Base-by-base conservation (phyloP, 495 filamentous ascomycete genomes). In the Tuber umbilicatum region DNA sequence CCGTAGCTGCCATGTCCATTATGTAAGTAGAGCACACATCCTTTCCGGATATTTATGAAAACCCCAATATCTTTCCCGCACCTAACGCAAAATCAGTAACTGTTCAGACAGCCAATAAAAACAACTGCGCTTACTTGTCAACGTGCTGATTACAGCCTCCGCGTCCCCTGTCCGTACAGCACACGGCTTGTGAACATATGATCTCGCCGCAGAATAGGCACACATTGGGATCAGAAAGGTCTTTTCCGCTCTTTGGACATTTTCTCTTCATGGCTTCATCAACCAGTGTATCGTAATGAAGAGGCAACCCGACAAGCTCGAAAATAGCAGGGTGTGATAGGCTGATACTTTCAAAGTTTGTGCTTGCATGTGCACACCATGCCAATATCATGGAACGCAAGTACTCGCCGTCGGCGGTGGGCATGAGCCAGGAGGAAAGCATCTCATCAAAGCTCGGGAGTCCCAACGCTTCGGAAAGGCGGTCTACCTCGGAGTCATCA, bases 141-240 rank as follows among this genome's bases (percentile, higher is more conserved):
- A 97, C 87, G 83, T 98, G 95, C 84, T 94, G 92, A 83, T 93
- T 92, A 76, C 92, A 94, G 23, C 95, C 96, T 70, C 96, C 95
- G 75, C 91, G 85, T 74, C 88, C 86, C n/a, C 70, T 81, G 55
- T 85, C 83, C 76, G 89, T 90, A 83, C 95, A 99, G 84, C 95
- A 99, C 40, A 93, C 90, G 39, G 91, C 92, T 84, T 99, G 95
- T 27, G 91, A 91, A 85, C 95, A 99, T 83, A 97, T 94, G 43
- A 99, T 91, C 14, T 94, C 94, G 9, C 94, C 95, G 80, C 95
- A 99, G 85, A 97, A 95, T 21, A 99, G 87, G 81, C 95, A 99
- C 67, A 99, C 88, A 75, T 88, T 90, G 1, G 95, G 93, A 83
- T 99, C 96, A 16, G 89, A 90, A 39, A 98, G 83, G 74, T 97